Evolutionary conservation across 1,139 yeast species (phyloP).

Genomic region (Geotrichum macrosporum): DNA sequence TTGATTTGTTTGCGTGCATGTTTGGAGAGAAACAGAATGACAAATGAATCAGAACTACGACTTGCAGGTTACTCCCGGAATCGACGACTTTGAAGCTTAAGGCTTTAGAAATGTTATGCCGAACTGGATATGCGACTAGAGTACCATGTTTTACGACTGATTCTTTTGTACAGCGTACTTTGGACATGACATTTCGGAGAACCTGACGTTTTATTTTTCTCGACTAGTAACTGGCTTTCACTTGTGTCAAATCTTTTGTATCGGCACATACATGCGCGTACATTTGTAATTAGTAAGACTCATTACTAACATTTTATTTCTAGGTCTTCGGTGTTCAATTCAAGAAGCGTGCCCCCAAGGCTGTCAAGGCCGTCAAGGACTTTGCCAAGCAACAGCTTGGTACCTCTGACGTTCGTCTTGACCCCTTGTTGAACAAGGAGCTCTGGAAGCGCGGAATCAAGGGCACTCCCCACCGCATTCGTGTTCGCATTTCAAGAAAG

Average conservation of each 20-base stretch:
- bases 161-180: too few relatives aligned
- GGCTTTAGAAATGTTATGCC: too few relatives aligned
- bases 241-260: too few relatives aligned
- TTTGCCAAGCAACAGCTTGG: slow-evolving; percentile 99
- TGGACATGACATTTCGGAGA: too few relatives aligned
- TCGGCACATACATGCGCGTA: too few relatives aligned
- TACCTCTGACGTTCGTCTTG: slow-evolving; percentile 97
- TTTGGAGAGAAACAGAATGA: not conserved
- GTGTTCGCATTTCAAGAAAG: slow-evolving; percentile 99
- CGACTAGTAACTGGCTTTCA: too few relatives aligned
- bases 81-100: too few relatives aligned
- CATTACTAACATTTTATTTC: slow-evolving; percentile 25
- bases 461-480: slow-evolving; percentile 97
- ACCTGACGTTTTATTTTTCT: too few relatives aligned
- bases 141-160: too few relatives aligned
- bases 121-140: too few relatives aligned
- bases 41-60: not conserved
- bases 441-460: slow-evolving; percentile 99
- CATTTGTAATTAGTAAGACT: too few relatives aligned
- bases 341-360: slow-evolving; percentile 99
- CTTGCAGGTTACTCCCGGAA: too few relatives aligned
- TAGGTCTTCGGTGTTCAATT: slow-evolving; percentile 96
- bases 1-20: not conserved
- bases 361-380: slow-evolving; percentile 98
- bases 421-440: slow-evolving; percentile 97